Base-by-base conservation (phyloP, 2,329 filamentous ascomycete species). In the Ophiostoma ips region DNA sequence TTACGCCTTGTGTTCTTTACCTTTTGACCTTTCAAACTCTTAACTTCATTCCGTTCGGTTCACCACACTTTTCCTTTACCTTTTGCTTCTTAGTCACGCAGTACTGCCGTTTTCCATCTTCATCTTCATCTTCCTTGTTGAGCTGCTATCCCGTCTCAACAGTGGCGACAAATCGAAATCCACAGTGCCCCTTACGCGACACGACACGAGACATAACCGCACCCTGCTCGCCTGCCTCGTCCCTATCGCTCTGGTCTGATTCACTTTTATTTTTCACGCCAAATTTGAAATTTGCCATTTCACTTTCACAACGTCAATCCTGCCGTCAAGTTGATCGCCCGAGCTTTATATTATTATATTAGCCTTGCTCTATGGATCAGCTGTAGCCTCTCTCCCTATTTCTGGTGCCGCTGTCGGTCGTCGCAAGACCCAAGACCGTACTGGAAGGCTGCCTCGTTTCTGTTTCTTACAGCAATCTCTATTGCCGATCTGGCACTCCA, bases 121-220 rank as follows among this genome's bases (percentile, higher is more conserved):
- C n/a, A n/a, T n/a, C n/a, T 11, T 33, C 31, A 18, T 45, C 12
- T 41, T 34, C 46, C n/a, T n/a, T 28, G 24, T 35, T 12, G 8
- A 48, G 16, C 36, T 11, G 35, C 38, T 30, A 41, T 21, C 6
- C 38, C 18, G 37, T 50, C 45, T 41, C 45, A 38, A 35, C 49
- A 50, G 36, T 37, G 43, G 24, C 43, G 30, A 31, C 49, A 50
- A 48, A 37, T 38, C 48, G 34, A 41, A 35, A 44, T 47, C 30
- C 24, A 43, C 43, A 45, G 28, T 30, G 24, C 43, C 38, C 43
- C 30, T 47, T 34, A 48, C 50, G 50, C 50, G 50, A 48, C 49
- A 46, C 49, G 43, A 46, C 46, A 51, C 50, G 45, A 51, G 41
- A 50, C 43, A 36, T 18, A 24, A 36, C 18, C 30, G 31, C 19